Percentiles rank a stretch among this genome's conserved stretches.
phyloP scores from a whole-genome alignment of 2,329 filamentous ascomycete genomes.

The Paecilomyces dactylethromorphus region DNA sequence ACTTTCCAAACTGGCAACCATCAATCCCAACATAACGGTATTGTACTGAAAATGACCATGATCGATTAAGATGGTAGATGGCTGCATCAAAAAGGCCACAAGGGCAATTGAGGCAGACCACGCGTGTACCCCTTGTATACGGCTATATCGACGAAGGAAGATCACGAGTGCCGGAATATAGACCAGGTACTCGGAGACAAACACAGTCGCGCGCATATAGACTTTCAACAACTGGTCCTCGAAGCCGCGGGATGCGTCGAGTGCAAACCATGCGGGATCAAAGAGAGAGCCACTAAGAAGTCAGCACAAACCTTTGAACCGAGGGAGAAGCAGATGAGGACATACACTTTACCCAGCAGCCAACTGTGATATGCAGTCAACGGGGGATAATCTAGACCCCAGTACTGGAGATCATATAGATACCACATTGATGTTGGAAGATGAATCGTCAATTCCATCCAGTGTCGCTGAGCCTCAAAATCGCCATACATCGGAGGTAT shows the following conservation, averaged over 20 bases:
- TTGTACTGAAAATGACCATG: constrained; percentile 98
- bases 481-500: constrained; percentile 90
- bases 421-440: constrained; percentile 94
- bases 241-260: constrained; percentile 73
- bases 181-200: constrained; percentile 83
- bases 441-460: constrained; percentile 94
- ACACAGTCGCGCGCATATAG: constrained; percentile 90
- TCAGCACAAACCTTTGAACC: constrained; percentile 8
- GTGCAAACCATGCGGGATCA: constrained; percentile 78
- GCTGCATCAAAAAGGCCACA: constrained; percentile 86
- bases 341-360: constrained; percentile 75
- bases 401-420: constrained; percentile 93
- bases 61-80: constrained; percentile 82
- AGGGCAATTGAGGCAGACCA: constrained; percentile 84
- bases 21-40: constrained; percentile 92
- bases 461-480: constrained; percentile 95
- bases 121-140: constrained; percentile 65
- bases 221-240: constrained; percentile 78
- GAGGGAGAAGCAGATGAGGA: constrained; percentile 8
- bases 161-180: constrained; percentile 81
- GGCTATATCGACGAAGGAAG: constrained; percentile 75
- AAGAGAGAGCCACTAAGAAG: constrained; percentile 61
- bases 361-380: constrained; percentile 98
- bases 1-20: constrained; percentile 79
- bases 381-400: constrained; percentile 96